Percentiles rank a stretch among this genome's conserved stretches.
These are phyloP conservation scores for Leucogyrophana mollusca DNA, from an alignment of 768 basidiomycete species.

Conservation along the genomic window DNA sequence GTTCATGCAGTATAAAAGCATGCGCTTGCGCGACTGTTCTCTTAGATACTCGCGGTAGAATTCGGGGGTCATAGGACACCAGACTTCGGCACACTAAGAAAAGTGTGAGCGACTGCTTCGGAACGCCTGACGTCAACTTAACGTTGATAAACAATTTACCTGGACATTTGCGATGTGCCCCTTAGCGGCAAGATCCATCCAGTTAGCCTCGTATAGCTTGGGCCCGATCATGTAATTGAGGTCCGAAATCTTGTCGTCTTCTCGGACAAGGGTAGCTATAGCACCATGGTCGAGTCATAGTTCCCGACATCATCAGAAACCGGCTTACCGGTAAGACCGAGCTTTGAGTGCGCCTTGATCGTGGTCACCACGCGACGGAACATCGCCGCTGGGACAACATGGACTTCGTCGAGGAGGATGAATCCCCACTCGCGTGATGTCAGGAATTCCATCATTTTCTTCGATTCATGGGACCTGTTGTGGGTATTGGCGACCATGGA, in stretches of 20 bases:
- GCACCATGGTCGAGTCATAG: slow-evolving; percentile 3
- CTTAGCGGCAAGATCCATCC: slow-evolving; percentile 99
- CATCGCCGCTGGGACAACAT: slow-evolving; percentile 98
- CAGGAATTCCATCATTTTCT: slow-evolving; percentile 99
- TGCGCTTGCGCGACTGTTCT: slow-evolving; percentile 89
- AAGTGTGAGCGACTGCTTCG: slow-evolving; percentile 2
- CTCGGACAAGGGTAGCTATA: slow-evolving; percentile 93
- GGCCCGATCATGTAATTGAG: slow-evolving; percentile 99
- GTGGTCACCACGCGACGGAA: slow-evolving; percentile 97
- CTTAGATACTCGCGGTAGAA: slow-evolving; percentile 97
- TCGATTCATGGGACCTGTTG: slow-evolving; percentile 97
- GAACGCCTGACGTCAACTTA: neutral
- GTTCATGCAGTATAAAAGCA: slow-evolving; percentile 99
- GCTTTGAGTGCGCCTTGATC: slow-evolving; percentile 98
- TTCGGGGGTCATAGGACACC: slow-evolving; percentile 99
- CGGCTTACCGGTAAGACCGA: slow-evolving; percentile 85
- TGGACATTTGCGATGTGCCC: slow-evolving; percentile 99
- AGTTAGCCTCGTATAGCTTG: slow-evolving; percentile 98
- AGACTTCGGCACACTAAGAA: slow-evolving; percentile 93
- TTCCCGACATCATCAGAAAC: slow-evolving; percentile 3
- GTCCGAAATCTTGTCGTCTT: slow-evolving; percentile 98
- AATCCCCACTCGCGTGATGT: slow-evolving; percentile 99
- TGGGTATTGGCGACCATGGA: slow-evolving; percentile 99
- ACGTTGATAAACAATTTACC: slow-evolving; percentile 47
- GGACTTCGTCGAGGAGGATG: slow-evolving; percentile 95